Conservation (phyloP, 495 filamentous ascomycete species). For the Aspergillus ostianus region DNA sequence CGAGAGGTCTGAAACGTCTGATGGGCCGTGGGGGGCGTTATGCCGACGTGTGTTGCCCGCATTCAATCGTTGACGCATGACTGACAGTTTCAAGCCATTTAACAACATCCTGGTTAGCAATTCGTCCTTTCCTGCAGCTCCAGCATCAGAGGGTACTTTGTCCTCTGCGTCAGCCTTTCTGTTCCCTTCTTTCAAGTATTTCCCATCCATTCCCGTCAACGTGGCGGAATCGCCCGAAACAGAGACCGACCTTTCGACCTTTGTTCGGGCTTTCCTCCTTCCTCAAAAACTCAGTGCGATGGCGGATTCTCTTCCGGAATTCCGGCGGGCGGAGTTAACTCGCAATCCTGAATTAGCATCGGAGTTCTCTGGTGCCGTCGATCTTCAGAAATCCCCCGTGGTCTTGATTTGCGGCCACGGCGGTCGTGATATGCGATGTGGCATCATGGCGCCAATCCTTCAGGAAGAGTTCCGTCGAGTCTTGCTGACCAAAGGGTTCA, state of each 20-base stretch:
- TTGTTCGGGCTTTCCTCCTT: constrained; percentile 43
- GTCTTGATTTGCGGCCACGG: constrained; percentile 86
- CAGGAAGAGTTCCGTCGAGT: constrained; percentile 62
- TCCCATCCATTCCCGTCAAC: constrained; percentile 60
- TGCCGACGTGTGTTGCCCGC: constrained; percentile 62
- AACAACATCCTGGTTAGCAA: constrained; percentile 75
- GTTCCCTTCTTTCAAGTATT: constrained; percentile 75
- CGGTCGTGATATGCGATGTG: constrained; percentile 76
- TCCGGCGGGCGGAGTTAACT: constrained; percentile 29
- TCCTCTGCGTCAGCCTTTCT: constrained; percentile 64
- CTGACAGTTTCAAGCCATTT: constrained; percentile 58
- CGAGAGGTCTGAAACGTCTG: constrained; percentile 65
- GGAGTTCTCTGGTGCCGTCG: constrained; percentile 41
- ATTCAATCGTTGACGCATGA: too few relatives aligned
- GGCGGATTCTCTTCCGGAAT: constrained; percentile 49
- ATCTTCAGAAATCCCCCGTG: constrained; percentile 62
- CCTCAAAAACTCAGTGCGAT: constrained; percentile 58
- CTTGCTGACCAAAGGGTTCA: constrained; percentile 37
- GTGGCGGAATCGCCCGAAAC: constrained; percentile 10
- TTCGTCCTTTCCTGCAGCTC: constrained; percentile 56
- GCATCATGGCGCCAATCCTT: constrained; percentile 72
- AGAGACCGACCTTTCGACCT: constrained; percentile 28
- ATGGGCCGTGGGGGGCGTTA: constrained; percentile 64
- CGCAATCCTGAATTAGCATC: constrained; percentile 30
- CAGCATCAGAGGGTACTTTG: constrained; percentile 36